Percentiles rank a stretch among this genome's conserved stretches.
phyloP scores from a whole-genome alignment of 176 grass and related monocot genomes.

The Stipa capillata region DNA sequence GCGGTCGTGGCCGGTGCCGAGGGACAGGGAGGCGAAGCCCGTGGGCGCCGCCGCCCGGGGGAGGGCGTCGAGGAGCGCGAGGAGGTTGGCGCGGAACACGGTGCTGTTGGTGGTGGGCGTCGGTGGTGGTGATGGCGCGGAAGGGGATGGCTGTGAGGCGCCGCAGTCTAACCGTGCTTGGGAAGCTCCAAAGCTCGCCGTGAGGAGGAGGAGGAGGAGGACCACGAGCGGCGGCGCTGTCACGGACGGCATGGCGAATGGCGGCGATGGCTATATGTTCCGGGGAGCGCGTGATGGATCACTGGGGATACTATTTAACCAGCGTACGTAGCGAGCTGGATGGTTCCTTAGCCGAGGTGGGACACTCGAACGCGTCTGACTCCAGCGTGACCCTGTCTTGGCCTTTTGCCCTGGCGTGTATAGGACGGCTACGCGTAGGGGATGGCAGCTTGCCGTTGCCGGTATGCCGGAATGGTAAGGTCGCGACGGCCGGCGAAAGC shows the following conservation, averaged over 20 bases:
- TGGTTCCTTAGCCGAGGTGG: too few species aligned
- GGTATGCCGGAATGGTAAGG: too few species aligned
- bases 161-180: neutral
- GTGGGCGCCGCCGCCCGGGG: constrained; percentile 2
- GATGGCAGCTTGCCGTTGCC: too few species aligned
- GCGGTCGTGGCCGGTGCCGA: neutral
- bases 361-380: too few species aligned
- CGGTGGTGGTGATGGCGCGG: neutral
- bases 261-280: neutral
- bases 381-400: too few species aligned
- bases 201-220: neutral
- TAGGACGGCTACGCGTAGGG: too few species aligned
- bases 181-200: neutral
- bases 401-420: too few species aligned
- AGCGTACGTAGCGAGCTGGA: too few species aligned
- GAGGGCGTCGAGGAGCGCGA: neutral
- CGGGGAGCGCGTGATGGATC: neutral
- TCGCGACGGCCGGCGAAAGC: too few species aligned
- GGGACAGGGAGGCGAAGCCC: constrained; percentile 19
- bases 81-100: neutral
- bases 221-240: neutral
- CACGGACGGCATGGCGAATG: neutral
- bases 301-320: too few species aligned
- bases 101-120: neutral
- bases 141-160: neutral